These are phyloP conservation scores for Penstemon newberryi DNA, from an alignment of 257 asterid species.

Conservation along the genomic window DNA sequence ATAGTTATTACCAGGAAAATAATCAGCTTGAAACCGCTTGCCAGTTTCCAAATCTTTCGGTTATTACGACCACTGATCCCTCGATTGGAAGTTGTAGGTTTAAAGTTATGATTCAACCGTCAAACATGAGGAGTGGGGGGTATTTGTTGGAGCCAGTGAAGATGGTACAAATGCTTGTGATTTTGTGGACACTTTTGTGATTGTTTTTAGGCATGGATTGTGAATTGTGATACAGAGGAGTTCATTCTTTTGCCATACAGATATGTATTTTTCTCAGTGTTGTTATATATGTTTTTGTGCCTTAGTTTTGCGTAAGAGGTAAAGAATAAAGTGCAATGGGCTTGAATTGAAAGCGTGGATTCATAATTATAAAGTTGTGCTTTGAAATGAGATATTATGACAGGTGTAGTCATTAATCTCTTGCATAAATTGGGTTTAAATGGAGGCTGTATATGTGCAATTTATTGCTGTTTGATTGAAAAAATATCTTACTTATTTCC, in stretches of 20 bases:
- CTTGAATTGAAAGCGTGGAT: background rate
- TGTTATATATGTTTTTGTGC: background rate
- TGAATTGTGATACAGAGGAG: constrained; percentile 8
- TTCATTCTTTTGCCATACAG: constrained; percentile 35
- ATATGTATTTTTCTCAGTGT: constrained; percentile 1
- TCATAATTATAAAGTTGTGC: no score
- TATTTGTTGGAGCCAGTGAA: constrained; percentile 28
- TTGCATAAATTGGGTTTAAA: background rate
- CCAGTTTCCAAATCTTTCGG: constrained; percentile 60
- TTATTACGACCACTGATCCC: constrained; percentile 52
- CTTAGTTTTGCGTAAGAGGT: background rate
- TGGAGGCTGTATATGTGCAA: background rate
- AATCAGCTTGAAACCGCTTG: constrained; percentile 64
- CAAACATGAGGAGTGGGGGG: constrained; percentile 30
- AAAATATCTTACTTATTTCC: no score
- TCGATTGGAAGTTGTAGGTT: constrained; percentile 64
- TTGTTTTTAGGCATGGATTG: constrained; percentile 17
- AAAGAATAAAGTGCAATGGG: constrained; percentile 7
- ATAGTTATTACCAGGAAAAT: constrained; percentile 63
- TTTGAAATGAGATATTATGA: background rate
- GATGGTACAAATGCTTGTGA: constrained; percentile 32
- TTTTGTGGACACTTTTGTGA: constrained; percentile 34
- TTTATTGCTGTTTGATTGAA: no score
- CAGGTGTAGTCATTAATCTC: background rate
- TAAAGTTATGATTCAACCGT: constrained; percentile 50